These are phyloP conservation scores for Rhizophagus prolifer DNA, from an alignment of 192 early-diverging fungal genomes.

Conservation along the genomic window DNA sequence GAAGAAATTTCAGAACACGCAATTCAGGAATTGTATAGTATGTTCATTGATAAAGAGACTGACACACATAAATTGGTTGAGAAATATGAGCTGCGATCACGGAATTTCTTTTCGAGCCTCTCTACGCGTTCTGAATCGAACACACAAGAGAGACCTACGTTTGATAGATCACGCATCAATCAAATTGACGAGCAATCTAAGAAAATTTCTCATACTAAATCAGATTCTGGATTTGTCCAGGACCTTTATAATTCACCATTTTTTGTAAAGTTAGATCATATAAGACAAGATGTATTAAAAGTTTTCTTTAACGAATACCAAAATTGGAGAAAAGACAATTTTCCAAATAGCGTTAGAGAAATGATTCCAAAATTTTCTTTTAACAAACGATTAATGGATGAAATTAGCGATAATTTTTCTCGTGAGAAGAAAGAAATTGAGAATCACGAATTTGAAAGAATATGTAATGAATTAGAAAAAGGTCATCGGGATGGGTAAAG, in stretches of 20 bases:
- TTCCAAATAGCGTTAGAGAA: background rate
- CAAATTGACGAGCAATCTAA: too few relatives aligned
- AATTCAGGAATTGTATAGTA: background rate
- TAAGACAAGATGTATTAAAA: background rate
- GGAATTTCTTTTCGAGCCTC: too few relatives aligned
- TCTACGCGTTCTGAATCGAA: background rate
- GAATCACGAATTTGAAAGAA: background rate
- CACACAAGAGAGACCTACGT: too few relatives aligned
- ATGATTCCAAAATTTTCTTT: background rate
- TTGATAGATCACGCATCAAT: background rate
- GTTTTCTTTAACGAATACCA: background rate
- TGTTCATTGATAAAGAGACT: background rate
- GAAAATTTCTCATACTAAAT: too few relatives aligned
- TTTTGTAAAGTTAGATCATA: background rate
- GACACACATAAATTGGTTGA: background rate
- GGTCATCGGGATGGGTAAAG: background rate
- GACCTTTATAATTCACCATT: background rate
- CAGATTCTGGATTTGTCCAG: background rate
- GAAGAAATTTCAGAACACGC: background rate
- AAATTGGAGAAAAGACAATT: background rate
- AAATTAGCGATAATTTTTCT: background rate
- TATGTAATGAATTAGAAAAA: background rate
- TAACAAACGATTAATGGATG: background rate
- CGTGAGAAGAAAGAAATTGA: background rate
- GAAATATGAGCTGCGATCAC: background rate